These are phyloP conservation scores for Aspergillus ellipticus DNA, from an alignment of 495 filamentous ascomycete species.

Conservation along the genomic window DNA sequence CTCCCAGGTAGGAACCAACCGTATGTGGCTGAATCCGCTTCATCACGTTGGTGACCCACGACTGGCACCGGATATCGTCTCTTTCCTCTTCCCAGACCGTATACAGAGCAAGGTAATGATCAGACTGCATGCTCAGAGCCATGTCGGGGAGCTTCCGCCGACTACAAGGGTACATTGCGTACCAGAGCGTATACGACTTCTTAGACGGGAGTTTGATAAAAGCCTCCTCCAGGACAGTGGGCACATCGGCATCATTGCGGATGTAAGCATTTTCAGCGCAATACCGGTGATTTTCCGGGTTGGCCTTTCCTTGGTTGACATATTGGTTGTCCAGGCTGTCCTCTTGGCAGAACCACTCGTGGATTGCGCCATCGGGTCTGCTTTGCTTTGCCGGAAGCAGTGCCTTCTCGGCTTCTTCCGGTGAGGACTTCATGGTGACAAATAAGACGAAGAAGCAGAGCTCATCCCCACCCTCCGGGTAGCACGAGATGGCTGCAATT, in stretches of 20 bases:
- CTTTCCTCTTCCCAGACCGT: conserved; percentile 44
- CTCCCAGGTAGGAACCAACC: conserved; percentile 49
- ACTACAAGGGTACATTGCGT: conserved; percentile 44
- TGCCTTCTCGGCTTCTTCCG: conserved; percentile 27
- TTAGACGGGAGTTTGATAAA: conserved; percentile 40
- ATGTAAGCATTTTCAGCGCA: conserved; percentile 50
- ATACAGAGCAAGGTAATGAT: conserved; percentile 54
- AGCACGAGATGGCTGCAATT: conserved; percentile 35
- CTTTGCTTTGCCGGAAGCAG: conserved; percentile 32
- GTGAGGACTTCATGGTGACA: conserved; percentile 35
- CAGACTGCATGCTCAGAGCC: conserved; percentile 49
- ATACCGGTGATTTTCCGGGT: conserved; percentile 44
- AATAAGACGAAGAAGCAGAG: conserved; percentile 37
- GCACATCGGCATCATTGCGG: conserved; percentile 37
- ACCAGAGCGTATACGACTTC: conserved; percentile 45
- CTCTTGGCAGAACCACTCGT: conserved; percentile 29
- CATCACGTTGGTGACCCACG: conserved; percentile 43
- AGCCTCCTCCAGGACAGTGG: conserved; percentile 36
- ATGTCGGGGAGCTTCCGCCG: conserved; percentile 39
- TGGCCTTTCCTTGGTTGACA: conserved; percentile 31
- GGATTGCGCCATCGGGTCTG: conserved; percentile 26
- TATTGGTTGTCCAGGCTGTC: conserved; percentile 43
- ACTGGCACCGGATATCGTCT: conserved; percentile 37
- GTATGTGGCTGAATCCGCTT: conserved; percentile 27
- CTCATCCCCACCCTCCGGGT: conserved; percentile 22